phyloP scores from a whole-genome alignment of 208 protist genomes.

The Acanthamoeba castellanii region DNA sequence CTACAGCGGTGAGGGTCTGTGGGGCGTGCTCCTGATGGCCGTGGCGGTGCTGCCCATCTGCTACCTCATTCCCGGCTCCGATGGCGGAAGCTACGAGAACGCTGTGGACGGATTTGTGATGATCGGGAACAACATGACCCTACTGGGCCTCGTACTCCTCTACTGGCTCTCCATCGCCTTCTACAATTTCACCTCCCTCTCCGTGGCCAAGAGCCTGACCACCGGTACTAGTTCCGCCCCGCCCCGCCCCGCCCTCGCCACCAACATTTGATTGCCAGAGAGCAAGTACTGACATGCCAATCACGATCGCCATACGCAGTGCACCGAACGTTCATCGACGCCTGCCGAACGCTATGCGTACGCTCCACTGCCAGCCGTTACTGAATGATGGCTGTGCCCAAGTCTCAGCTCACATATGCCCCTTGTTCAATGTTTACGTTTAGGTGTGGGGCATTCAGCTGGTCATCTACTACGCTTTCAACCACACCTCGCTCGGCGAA shows the following conservation, averaged over 20 bases:
- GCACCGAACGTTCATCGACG: conserved; percentile 74
- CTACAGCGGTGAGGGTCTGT: conserved; percentile 43
- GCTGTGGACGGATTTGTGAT: conserved; percentile 54
- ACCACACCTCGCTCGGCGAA: conserved; percentile 46
- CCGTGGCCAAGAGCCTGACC: conserved; percentile 64
- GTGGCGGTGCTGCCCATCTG: conserved; percentile 54
- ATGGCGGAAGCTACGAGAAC: conserved; percentile 66
- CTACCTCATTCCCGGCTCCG: conserved; percentile 59
- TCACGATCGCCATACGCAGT: not conserved
- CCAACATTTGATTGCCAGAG: not conserved
- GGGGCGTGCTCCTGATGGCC: conserved; percentile 48
- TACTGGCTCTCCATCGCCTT: conserved; percentile 70
- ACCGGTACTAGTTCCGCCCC: not conserved
- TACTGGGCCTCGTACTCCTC: not conserved
- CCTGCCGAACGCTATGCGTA: conserved; percentile 57
- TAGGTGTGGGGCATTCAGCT: conserved; percentile 30
- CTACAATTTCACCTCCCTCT: conserved; percentile 57
- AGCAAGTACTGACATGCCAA: not conserved
- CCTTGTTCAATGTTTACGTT: not conserved
- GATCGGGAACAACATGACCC: conserved; percentile 57
- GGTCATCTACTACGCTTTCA: conserved; percentile 50
- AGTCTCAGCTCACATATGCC: not conserved
- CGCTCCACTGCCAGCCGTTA: not conserved
- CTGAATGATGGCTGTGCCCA: not conserved
- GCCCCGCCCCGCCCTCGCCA: no score